Conservation (phyloP, 805 yeast species). For the Suhomyces kilbournensis region DNA sequence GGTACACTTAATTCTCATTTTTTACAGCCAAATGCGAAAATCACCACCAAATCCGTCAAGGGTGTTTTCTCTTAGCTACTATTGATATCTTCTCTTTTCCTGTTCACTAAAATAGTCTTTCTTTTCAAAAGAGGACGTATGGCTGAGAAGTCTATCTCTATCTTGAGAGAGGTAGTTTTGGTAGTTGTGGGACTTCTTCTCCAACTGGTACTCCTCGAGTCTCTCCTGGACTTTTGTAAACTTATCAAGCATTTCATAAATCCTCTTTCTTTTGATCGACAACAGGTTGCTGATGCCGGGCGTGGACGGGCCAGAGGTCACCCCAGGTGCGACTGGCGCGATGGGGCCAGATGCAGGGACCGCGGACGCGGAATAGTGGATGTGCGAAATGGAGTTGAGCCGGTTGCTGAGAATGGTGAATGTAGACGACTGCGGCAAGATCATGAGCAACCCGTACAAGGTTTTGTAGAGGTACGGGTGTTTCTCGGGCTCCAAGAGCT, state of each 20-base stretch:
- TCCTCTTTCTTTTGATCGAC: constrained; percentile 37
- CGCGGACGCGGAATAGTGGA: constrained; percentile 15
- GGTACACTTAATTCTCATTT: too few species aligned
- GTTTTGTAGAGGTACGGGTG: constrained; percentile 82
- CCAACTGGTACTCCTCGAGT: constrained; percentile 21
- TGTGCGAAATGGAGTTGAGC: constrained; percentile 56
- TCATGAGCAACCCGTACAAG: constrained; percentile 87
- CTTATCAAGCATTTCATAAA: constrained; percentile 41
- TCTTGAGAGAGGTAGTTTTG: constrained; percentile 1
- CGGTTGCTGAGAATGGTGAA: constrained; percentile 79
- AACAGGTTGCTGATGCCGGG: constrained; percentile 23
- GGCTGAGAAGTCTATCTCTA: constrained; percentile 8
- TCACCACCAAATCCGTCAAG: background rate
- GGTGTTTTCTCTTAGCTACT: too few species aligned
- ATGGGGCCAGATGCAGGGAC: constrained; percentile 2
- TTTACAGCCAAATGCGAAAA: background rate
- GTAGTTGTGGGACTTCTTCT: constrained; percentile 3
- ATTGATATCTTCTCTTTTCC: background rate
- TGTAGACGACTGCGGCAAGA: constrained; percentile 90
- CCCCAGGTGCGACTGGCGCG: constrained; percentile 19
- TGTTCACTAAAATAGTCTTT: constrained; percentile 10
- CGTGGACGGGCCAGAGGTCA: constrained; percentile 13
- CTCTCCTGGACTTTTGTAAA: constrained; percentile 35
- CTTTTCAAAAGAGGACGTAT: constrained; percentile 8
- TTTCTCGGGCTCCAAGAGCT: constrained; percentile 81